These are phyloP conservation scores for Lachnellula arida DNA, from an alignment of 2,329 filamentous ascomycete species.

Conservation along the genomic window DNA sequence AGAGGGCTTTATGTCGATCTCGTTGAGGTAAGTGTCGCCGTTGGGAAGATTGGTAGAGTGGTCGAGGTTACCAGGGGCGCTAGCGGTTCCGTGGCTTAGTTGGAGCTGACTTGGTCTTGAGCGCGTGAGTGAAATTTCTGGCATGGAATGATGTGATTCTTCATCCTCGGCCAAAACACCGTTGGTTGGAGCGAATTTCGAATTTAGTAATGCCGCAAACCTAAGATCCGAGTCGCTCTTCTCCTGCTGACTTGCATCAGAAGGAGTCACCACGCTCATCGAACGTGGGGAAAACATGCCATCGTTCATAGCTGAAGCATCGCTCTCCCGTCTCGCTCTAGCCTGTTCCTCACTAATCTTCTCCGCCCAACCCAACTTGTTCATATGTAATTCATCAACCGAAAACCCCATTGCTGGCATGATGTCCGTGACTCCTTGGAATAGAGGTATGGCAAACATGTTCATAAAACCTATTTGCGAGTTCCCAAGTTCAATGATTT, in stretches of 20 bases:
- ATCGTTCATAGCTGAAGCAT: constrained; percentile 31
- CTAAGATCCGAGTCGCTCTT: constrained; percentile 11
- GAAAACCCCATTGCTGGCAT: constrained; percentile 82
- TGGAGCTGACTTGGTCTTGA: constrained; percentile 32
- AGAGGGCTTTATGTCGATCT: constrained; percentile 15
- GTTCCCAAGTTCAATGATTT: constrained; percentile 75
- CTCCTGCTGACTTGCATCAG: constrained; percentile 23
- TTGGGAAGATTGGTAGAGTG: constrained; percentile 2
- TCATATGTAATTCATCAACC: constrained; percentile 73
- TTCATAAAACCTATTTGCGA: constrained; percentile 97
- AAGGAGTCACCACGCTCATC: constrained; percentile 28
- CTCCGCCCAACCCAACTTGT: constrained; percentile 69
- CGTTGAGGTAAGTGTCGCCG: constrained; percentile 9
- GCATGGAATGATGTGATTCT: constrained; percentile 14
- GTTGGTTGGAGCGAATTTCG: constrained; percentile 15
- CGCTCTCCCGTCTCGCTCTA: constrained; percentile 34
- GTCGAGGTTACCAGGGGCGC: constrained; percentile 15
- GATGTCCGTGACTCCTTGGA: constrained; percentile 80
- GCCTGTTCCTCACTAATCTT: constrained; percentile 60
- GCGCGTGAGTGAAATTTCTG: constrained; percentile 16
- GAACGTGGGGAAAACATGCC: constrained; percentile 30
- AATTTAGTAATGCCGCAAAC: constrained; percentile 1
- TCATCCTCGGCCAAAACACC: constrained; percentile 16
- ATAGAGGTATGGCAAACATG: constrained; percentile 87
- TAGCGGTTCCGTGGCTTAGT: constrained; percentile 18